Evolutionary conservation across 495 filamentous ascomycete species (phyloP).

Genomic region (Glarea lozoyensis): DNA sequence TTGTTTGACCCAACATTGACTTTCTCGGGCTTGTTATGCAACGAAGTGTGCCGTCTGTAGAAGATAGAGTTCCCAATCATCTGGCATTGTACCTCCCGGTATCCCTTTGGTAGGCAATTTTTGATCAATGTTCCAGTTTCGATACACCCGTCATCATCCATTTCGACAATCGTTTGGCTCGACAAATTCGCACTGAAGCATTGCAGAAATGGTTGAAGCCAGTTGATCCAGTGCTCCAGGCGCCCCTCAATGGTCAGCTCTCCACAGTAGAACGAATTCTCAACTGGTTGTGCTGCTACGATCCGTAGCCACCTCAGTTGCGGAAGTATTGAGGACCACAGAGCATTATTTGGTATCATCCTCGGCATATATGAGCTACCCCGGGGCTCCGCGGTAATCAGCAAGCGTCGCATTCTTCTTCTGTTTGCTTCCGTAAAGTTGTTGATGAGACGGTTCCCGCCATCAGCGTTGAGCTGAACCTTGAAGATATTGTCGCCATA

Average conservation of each 20-base stretch:
- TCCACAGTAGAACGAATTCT: background rate
- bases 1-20: too few species aligned
- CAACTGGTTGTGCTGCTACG: background rate
- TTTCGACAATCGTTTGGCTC: constrained; percentile 1
- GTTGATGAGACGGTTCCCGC: constrained; percentile 1
- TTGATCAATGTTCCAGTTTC: background rate
- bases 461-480: constrained; percentile 2
- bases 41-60: constrained; percentile 8
- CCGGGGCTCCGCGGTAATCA: background rate
- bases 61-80: constrained; percentile 6
- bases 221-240: constrained; percentile 4
- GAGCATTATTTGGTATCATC: background rate
- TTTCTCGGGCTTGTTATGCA: too few species aligned
- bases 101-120: constrained; percentile 1
- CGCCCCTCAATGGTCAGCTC: background rate
- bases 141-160: constrained; percentile 1
- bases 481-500: constrained; percentile 5
- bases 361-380: background rate
- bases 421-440: constrained; percentile 1
- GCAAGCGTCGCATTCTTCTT: constrained; percentile 1
- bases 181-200: constrained; percentile 5
- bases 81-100: constrained; percentile 1
- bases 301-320: background rate
- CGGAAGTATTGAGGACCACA: constrained; percentile 1
- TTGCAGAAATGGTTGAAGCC: constrained; percentile 3